Evolutionary conservation across 2,329 filamentous ascomycete genomes (phyloP).

Genomic region (Immersiporthe knoxdaviesiana): DNA sequence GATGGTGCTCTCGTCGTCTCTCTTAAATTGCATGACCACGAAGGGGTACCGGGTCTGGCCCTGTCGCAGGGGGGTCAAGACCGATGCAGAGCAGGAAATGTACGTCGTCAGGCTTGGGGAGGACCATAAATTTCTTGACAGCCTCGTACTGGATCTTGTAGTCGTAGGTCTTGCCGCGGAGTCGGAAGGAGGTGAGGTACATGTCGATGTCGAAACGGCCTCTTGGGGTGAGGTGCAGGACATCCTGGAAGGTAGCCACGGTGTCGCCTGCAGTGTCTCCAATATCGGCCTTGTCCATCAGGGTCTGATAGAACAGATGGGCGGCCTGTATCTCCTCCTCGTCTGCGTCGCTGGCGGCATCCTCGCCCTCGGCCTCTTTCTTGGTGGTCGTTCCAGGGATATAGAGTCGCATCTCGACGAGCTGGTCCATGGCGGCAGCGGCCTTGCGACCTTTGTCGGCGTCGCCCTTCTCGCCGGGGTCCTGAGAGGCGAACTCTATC

Average conservation of each 20-base stretch:
- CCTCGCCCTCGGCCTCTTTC: constrained; percentile 73
- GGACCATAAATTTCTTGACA: constrained; percentile 98
- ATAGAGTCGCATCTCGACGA: constrained; percentile 99
- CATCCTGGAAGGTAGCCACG: constrained; percentile 94
- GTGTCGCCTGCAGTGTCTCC: constrained; percentile 98
- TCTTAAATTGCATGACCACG: constrained; percentile 98
- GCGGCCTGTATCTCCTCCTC: constrained; percentile 93
- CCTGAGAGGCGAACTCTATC: constrained; percentile 85
- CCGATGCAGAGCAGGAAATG: constrained; percentile 95
- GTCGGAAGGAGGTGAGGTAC: constrained; percentile 96
- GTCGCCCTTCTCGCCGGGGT: constrained; percentile 69
- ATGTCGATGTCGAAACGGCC: constrained; percentile 99
- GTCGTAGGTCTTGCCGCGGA: constrained; percentile 98
- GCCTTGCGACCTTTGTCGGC: constrained; percentile 87
- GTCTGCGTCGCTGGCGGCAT: constrained; percentile 67
- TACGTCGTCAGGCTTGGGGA: constrained; percentile 97
- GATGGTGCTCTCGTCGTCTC: constrained; percentile 94
- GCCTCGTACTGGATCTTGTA: constrained; percentile 99
- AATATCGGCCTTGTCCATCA: constrained; percentile 99
- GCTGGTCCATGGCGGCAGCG: constrained; percentile 84
- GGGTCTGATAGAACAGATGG: constrained; percentile 95
- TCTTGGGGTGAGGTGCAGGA: constrained; percentile 96
- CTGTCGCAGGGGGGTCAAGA: constrained; percentile 93
- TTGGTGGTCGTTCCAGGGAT: constrained; percentile 88
- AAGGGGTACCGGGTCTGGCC: constrained; percentile 98